Conservation (phyloP, 768 basidiomycete species). For the Suillus subaureus region DNA sequence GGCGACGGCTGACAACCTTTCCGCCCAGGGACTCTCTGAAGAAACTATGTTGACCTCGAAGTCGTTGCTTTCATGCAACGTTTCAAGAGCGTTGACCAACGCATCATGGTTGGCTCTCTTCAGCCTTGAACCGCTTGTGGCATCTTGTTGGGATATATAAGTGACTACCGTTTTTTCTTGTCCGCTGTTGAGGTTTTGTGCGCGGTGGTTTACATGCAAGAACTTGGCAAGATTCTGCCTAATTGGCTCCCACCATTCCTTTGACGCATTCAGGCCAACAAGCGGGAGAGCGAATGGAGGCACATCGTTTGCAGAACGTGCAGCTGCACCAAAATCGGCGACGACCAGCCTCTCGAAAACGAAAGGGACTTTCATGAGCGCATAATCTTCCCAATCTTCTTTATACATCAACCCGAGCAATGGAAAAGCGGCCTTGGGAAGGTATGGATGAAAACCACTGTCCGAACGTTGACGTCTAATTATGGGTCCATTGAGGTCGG, state of each 20-base stretch:
- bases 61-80: slow-evolving; percentile 51
- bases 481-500: slow-evolving; percentile 34
- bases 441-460: slow-evolving; percentile 70
- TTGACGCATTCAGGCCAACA: slow-evolving; percentile 45
- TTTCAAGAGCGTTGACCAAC: slow-evolving; percentile 58
- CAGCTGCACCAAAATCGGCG: slow-evolving; percentile 73
- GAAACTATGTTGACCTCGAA: slow-evolving; percentile 61
- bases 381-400: slow-evolving; percentile 80
- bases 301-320: slow-evolving; percentile 28
- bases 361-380: slow-evolving; percentile 67
- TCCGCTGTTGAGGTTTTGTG: slow-evolving; percentile 16
- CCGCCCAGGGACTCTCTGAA: slow-evolving; percentile 55
- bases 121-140: slow-evolving; percentile 51
- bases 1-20: slow-evolving; percentile 64
- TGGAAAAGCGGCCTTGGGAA: slow-evolving; percentile 77
- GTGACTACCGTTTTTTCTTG: slow-evolving; percentile 55
- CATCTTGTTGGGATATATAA: slow-evolving; percentile 67
- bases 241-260: slow-evolving; percentile 73
- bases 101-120: slow-evolving; percentile 56
- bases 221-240: slow-evolving; percentile 45
- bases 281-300: slow-evolving; percentile 40
- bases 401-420: slow-evolving; percentile 64
- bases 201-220: slow-evolving; percentile 36
- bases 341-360: slow-evolving; percentile 77
- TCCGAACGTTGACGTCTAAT: slow-evolving; percentile 47